Evolutionary conservation across 1,284 basidiomycete species (phyloP).

Genomic region (Papiliotrema nemorosa): DNA sequence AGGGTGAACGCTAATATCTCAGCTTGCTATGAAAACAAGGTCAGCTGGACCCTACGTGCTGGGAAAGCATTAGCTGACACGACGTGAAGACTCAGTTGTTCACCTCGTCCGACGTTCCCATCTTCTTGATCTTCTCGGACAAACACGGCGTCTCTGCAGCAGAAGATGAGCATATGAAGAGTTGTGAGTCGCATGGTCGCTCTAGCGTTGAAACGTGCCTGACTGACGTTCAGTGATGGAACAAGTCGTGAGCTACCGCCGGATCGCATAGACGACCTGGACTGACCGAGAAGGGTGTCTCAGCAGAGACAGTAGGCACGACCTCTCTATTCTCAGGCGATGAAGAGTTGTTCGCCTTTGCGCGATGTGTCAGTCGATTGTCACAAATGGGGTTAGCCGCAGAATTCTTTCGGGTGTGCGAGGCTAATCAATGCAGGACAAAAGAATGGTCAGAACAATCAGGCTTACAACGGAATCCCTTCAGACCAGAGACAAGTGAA

Average conservation of each 20-base stretch:
- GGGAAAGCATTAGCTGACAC: background rate
- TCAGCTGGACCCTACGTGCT: slow-evolving; percentile 29
- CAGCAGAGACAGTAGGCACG: slow-evolving; percentile 66
- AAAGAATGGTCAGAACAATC: slow-evolving; percentile 35
- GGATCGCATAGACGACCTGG: too few relatives aligned
- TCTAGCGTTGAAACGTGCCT: background rate
- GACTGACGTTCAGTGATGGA: slow-evolving; percentile 65
- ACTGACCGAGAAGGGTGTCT: slow-evolving; percentile 61
- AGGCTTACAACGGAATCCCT: background rate
- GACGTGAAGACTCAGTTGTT: slow-evolving; percentile 74
- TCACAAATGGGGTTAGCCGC: slow-evolving; percentile 72
- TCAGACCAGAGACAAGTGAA: slow-evolving; percentile 1
- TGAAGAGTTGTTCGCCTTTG: slow-evolving; percentile 93
- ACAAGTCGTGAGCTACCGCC: slow-evolving; percentile 63
- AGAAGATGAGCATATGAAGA: slow-evolving; percentile 68
- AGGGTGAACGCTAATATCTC: slow-evolving; percentile 1
- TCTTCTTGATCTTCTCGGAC: slow-evolving; percentile 81
- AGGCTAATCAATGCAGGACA: too few relatives aligned
- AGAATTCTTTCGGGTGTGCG: too few relatives aligned
- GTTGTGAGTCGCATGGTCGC: slow-evolving; percentile 44
- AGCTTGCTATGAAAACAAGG: slow-evolving; percentile 90
- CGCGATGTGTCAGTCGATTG: slow-evolving; percentile 81
- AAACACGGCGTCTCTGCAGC: slow-evolving; percentile 49
- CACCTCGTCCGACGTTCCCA: slow-evolving; percentile 82
- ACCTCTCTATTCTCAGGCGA: slow-evolving; percentile 88